phyloP scores from a whole-genome alignment of 2,329 filamentous ascomycete genomes.

The Aspergillus sp. region DNA sequence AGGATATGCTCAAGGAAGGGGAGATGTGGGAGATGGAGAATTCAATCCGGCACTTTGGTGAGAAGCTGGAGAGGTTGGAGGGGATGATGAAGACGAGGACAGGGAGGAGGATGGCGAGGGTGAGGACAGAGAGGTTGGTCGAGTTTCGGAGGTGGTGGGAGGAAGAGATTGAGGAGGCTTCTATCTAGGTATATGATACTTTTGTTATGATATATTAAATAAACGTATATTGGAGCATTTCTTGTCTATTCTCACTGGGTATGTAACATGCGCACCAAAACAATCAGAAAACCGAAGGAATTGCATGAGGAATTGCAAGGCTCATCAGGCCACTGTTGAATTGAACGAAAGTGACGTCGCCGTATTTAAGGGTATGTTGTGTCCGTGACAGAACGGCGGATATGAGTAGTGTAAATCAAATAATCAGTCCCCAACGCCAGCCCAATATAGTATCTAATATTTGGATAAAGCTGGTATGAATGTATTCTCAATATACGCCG shows the following conservation, averaged over 20 bases:
- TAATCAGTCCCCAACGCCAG: conserved; percentile 16
- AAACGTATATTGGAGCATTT: not conserved
- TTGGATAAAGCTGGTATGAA: conserved; percentile 16
- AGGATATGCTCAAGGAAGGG: conserved; percentile 22
- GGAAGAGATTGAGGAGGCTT: conserved; percentile 42
- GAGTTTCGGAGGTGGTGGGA: conserved; percentile 57
- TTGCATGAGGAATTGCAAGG: no score
- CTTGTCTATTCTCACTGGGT: conserved; percentile 5
- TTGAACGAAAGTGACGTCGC: not conserved
- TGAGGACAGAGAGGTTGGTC: conserved; percentile 49
- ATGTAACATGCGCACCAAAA: conserved; percentile 4
- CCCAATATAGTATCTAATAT: conserved; percentile 23
- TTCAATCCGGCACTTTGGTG: conserved; percentile 72
- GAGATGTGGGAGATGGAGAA: conserved; percentile 55
- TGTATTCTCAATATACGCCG: conserved; percentile 10
- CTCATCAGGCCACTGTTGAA: conserved; percentile 2
- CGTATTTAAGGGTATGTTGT: conserved; percentile 1
- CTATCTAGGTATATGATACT: not conserved
- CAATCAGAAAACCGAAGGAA: not conserved
- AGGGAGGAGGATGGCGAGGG: conserved; percentile 50
- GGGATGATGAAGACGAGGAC: conserved; percentile 60
- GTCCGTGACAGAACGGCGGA: not conserved
- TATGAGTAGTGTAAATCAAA: conserved; percentile 7
- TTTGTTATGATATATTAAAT: not conserved
- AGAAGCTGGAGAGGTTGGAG: conserved; percentile 69